Evolutionary conservation across 2,329 filamentous ascomycete species (phyloP), one percentile per base, ranked within the genome.

Genomic region (Epichloe elymi): DNA sequence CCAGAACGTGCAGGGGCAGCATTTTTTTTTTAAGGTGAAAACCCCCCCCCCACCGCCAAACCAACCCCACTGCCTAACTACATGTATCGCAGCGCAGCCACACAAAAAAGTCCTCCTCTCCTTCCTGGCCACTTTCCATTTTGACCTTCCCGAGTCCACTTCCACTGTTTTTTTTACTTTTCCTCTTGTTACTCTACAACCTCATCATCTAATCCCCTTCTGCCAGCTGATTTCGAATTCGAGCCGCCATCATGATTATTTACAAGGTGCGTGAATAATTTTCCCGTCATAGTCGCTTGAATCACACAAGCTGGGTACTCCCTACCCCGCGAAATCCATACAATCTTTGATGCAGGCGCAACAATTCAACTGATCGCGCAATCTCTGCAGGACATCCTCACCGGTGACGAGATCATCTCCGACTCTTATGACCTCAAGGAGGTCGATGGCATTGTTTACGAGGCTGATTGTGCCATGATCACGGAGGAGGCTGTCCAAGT

Each of bases 391-490:
- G 93, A 98, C 69, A 74, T 93, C 63, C 69, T 96, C 72, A 86
- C 81, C 71, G 87, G 75, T 59, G 91, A 96, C 75, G 93, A 98
- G 85, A 80, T 98, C 70, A 83, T 97, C 82, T 94, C 93, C 65
- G 91, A 97, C 75, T 93, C 86, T 61, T 96, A 85, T 76, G 77
- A 89, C 61, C 71, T 94, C 67, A 88, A 87, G 75, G 76, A 85
- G 69, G 67, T 91, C 57, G 86, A 90, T 69, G 82, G 80, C 60
- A 75, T 86, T 60, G 82, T 86, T 63, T 97, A 86, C 75, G 91
- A 97, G 77, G 85, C 84, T 67, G 85, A 98, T 74, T 95, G 90
- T 74, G 76, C 78, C 68, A 95, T 91, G 82, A 89, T 96, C 74
- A 82, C 80, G 54, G 76, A 90, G 70, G 88, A 82, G 58, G 80